Conservation (phyloP, 441 rosid genomes). For the Lagerstroemia fauriei region DNA sequence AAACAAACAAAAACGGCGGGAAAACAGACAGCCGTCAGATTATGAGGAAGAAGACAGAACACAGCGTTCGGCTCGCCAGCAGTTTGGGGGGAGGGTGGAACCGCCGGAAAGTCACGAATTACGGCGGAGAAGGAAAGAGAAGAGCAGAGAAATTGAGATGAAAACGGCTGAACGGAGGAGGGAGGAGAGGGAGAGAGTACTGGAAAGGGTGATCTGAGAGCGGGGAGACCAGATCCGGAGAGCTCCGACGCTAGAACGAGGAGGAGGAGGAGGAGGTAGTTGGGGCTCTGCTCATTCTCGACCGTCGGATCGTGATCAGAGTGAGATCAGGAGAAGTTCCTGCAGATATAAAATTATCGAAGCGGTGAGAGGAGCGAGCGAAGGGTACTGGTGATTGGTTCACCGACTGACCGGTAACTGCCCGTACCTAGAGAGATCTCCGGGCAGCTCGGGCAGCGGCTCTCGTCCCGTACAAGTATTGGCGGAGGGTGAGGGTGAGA, state of each 20-base stretch:
- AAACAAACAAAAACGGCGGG: background rate
- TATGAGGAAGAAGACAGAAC: slow-evolving; percentile 6
- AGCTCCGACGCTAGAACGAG: slow-evolving; percentile 37
- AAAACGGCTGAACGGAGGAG: background rate
- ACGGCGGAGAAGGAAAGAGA: slow-evolving; percentile 7
- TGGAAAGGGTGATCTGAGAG: slow-evolving; percentile 37
- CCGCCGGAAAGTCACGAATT: background rate
- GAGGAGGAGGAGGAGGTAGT: slow-evolving; percentile 31
- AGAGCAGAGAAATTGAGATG: background rate
- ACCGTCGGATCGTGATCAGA: slow-evolving; percentile 60
- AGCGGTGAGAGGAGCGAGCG: slow-evolving; percentile 29
- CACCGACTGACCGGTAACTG: slow-evolving; percentile 19
- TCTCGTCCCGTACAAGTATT: background rate
- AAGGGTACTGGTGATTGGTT: slow-evolving; percentile 20
- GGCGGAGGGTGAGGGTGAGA: background rate
- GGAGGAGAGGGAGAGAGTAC: background rate
- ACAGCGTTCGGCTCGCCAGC: background rate
- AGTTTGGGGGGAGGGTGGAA: background rate
- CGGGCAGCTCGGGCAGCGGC: slow-evolving; percentile 47
- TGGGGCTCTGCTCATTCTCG: slow-evolving; percentile 40
- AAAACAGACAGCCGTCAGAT: slow-evolving; percentile 39
- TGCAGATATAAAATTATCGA: slow-evolving; percentile 34
- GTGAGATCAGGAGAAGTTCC: slow-evolving; percentile 29
- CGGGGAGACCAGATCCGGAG: slow-evolving; percentile 46
- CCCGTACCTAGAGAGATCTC: slow-evolving; percentile 44